A percentile compares a stretch with the other conserved stretches of the same genome.
Conservation (phyloP, 306 rosid genomes). For the Citrullus mucosospermus region DNA sequence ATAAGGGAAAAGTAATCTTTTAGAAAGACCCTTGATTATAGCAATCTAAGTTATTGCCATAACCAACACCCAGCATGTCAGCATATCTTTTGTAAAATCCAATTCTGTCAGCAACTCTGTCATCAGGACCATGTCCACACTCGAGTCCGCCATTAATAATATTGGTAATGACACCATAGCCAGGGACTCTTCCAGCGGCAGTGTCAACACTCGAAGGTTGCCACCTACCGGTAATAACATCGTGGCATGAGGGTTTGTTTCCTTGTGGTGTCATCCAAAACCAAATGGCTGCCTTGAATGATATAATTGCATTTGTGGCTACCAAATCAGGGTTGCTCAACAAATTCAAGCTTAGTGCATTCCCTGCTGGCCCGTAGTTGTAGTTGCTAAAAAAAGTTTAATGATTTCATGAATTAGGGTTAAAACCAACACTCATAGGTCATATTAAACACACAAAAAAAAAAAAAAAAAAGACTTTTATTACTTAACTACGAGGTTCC, state of each 20-base stretch:
- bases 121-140: constrained; percentile 21
- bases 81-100: constrained; percentile 31
- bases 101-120: constrained; percentile 17
- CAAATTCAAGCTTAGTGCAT: constrained; percentile 22
- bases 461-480: too few species aligned
- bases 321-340: constrained; percentile 46
- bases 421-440: not conserved
- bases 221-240: constrained; percentile 43
- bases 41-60: constrained; percentile 26
- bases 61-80: constrained; percentile 8
- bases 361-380: constrained; percentile 44
- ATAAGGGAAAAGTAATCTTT: too few species aligned
- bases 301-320: constrained; percentile 23
- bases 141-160: constrained; percentile 38
- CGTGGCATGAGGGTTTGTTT: constrained; percentile 59
- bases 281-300: constrained; percentile 63
- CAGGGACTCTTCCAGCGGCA: constrained; percentile 8
- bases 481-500: too few species aligned
- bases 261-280: constrained; percentile 69
- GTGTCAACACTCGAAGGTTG: constrained; percentile 26
- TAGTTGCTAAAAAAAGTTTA: constrained; percentile 30
- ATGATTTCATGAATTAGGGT: too few species aligned
- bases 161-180: constrained; percentile 24
- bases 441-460: too few species aligned
- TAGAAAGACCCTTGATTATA: constrained; percentile 16